Conservation (phyloP, 495 filamentous ascomycete species). For the Lasiosphaeria hispida region DNA sequence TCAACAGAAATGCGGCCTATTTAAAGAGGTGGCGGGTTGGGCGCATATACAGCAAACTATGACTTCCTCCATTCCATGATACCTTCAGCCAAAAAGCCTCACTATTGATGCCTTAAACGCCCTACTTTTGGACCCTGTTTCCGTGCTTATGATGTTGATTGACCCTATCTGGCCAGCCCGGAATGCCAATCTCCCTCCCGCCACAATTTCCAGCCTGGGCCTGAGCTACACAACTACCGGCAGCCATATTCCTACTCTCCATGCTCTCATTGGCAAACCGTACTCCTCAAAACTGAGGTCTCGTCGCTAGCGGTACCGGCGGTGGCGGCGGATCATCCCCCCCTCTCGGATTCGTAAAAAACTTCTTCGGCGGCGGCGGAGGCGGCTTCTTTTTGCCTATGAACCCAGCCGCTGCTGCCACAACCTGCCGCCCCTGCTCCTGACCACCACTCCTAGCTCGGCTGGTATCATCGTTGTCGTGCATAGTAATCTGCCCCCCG, state of each 20-base stretch:
- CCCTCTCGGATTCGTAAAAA: conserved; percentile 8
- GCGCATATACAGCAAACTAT: conserved; percentile 11
- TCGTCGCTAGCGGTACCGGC: conserved; percentile 47
- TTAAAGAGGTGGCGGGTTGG: not conserved
- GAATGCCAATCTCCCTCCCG: not conserved
- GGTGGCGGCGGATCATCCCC: conserved; percentile 38
- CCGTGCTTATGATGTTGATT: not conserved
- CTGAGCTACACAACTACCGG: no score
- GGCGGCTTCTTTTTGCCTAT: conserved; percentile 61
- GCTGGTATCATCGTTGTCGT: not conserved
- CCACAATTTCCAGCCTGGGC: not conserved
- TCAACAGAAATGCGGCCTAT: not conserved
- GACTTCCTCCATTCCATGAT: conserved; percentile 11
- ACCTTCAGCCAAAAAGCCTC: conserved; percentile 12
- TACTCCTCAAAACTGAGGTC: conserved; percentile 35
- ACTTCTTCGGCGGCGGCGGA: conserved; percentile 62
- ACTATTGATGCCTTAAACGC: not conserved
- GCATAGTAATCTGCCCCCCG: conserved; percentile 16
- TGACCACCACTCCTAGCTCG: not conserved
- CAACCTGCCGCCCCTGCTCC: not conserved
- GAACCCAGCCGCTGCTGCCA: conserved; percentile 27
- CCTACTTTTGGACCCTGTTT: not conserved
- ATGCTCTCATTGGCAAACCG: not conserved
- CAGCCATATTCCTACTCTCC: not conserved
- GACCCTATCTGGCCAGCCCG: not conserved